These are phyloP conservation scores for Echeveria elegans DNA, from an alignment of 164 flowering plant genomes.

Conservation along the genomic window DNA sequence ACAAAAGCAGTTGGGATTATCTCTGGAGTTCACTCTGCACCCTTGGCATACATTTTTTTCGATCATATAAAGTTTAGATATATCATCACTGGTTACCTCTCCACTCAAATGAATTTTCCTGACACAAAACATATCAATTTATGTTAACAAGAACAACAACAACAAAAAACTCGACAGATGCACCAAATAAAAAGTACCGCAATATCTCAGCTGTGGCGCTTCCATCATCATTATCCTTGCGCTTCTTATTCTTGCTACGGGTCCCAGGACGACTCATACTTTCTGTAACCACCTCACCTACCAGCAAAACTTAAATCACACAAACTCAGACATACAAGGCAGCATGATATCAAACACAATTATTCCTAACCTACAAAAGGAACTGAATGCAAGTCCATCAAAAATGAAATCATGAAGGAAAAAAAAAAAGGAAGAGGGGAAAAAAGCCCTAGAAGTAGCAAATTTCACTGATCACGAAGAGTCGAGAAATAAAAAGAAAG, in stretches of 20 bases:
- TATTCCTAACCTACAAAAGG: background rate
- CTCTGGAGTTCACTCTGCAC: slow-evolving; percentile 80
- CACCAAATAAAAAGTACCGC: slow-evolving; percentile 44
- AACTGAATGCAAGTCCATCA: background rate
- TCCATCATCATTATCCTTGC: slow-evolving; percentile 29
- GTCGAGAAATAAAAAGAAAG: background rate
- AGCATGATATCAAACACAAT: background rate
- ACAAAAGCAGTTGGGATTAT: slow-evolving; percentile 95
- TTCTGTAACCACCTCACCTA: background rate
- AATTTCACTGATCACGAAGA: background rate
- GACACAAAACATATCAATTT: background rate
- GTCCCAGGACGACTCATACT: slow-evolving; percentile 54
- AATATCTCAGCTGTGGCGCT: slow-evolving; percentile 37
- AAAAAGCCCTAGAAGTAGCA: background rate
- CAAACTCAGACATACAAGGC: no score
- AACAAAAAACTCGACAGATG: no score
- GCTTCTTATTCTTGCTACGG: slow-evolving; percentile 68
- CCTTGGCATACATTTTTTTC: slow-evolving; percentile 79
- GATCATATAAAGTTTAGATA: slow-evolving; percentile 52
- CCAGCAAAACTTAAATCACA: slow-evolving; percentile 5
- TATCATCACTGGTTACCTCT: slow-evolving; percentile 44
- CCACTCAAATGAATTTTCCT: slow-evolving; percentile 69
- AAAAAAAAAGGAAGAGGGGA: background rate
- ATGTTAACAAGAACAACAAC: no score
- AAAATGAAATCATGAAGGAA: background rate